A percentile compares a stretch with the other conserved stretches of the same genome.
Evolutionary conservation across 164 flowering plant genomes (phyloP).

Genomic region (Platanus orientalis): DNA sequence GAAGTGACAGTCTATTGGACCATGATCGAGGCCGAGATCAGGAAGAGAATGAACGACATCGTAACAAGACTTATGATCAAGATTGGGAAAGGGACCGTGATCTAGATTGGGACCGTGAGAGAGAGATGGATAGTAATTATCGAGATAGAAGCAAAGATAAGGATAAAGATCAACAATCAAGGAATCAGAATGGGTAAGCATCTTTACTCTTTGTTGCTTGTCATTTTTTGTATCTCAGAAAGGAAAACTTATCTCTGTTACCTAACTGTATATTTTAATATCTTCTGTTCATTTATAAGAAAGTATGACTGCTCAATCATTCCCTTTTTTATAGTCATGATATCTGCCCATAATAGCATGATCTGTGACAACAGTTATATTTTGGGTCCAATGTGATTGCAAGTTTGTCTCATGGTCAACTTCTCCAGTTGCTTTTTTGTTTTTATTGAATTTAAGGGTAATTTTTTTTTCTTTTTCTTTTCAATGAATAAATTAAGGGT

Average conservation of each 20-base stretch:
- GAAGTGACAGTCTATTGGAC: conserved; percentile 36
- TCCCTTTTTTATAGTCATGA: too few relatives aligned
- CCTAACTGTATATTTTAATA: not conserved
- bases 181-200: conserved; percentile 41
- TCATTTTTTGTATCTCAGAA: not conserved
- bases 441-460: too few relatives aligned
- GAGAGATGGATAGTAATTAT: conserved; percentile 33
- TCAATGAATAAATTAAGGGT: too few relatives aligned
- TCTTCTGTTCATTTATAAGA: too few relatives aligned
- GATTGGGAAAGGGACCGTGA: conserved; percentile 35
- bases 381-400: too few relatives aligned
- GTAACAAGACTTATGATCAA: conserved; percentile 26
- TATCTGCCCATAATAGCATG: too few relatives aligned
- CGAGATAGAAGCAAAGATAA: conserved; percentile 29
- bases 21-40: conserved; percentile 30
- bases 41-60: conserved; percentile 37
- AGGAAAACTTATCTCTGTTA: not conserved
- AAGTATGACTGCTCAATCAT: too few relatives aligned
- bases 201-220: not conserved
- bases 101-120: conserved; percentile 26
- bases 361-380: too few relatives aligned
- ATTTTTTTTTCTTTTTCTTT: too few relatives aligned
- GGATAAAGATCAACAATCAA: conserved; percentile 38
- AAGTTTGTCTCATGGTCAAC: too few relatives aligned
- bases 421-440: too few relatives aligned